A percentile compares a stretch with the other conserved stretches of the same genome.
Evolutionary conservation across 2,329 filamentous ascomycete genomes (phyloP).

Genomic region (Drechslerella stenobrocha): DNA sequence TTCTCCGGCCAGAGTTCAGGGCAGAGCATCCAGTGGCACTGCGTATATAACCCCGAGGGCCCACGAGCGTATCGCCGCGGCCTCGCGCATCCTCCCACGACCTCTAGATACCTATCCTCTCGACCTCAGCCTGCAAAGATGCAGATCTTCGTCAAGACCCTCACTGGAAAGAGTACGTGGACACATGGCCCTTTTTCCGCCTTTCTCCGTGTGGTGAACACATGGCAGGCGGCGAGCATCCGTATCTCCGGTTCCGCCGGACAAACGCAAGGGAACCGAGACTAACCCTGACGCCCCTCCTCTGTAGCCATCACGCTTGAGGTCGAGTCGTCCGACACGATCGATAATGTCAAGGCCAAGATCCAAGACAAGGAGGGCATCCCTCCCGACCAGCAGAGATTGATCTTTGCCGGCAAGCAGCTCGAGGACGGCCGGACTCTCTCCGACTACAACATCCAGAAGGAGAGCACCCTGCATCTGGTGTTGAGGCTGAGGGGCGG

Average conservation of each 20-base stretch:
- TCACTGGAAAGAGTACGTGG: slow-evolving; percentile 71
- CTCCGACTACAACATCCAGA: slow-evolving; percentile 99
- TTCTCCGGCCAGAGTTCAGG: neutral
- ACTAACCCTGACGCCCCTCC: slow-evolving; percentile 2
- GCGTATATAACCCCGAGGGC: neutral
- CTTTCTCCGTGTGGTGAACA: neutral
- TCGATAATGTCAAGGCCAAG: slow-evolving; percentile 60
- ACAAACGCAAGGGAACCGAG: slow-evolving; percentile 56
- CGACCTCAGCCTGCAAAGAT: slow-evolving; percentile 56
- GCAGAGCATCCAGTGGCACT: neutral
- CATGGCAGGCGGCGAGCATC: neutral
- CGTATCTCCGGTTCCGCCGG: neutral
- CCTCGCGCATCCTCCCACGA: neutral
- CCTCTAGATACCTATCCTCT: neutral
- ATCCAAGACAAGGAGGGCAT: slow-evolving; percentile 99
- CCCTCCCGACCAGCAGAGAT: slow-evolving; percentile 96
- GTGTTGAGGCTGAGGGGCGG: slow-evolving; percentile 44
- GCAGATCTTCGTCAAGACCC: slow-evolving; percentile 82
- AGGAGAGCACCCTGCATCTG: slow-evolving; percentile 60
- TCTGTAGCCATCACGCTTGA: slow-evolving; percentile 68
- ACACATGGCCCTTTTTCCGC: neutral
- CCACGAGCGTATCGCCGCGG: neutral
- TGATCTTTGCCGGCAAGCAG: slow-evolving; percentile 99
- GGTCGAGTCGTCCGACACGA: slow-evolving; percentile 69
- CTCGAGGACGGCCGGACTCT: slow-evolving; percentile 99